Evolutionary conservation across 129 eudicot species (phyloP).

Genomic region (Daucus carota): DH1_v3.0 NC_030382.2:46767001-46767500

Average conservation of each 20-base stretch:
- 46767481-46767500: conserved; percentile 68
- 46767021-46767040: not conserved
- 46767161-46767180: conserved; percentile 67
- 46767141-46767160: conserved; percentile 48
- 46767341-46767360: conserved; percentile 77
- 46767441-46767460: conserved; percentile 62
- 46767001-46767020: not conserved
- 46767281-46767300: conserved; percentile 59
- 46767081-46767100: not conserved
- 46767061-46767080: not conserved
- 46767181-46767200: conserved; percentile 41
- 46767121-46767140: conserved; percentile 34
- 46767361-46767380: conserved; percentile 93
- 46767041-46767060: not conserved
- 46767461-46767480: conserved; percentile 76
- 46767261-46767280: conserved; percentile 50
- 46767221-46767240: conserved; percentile 49
- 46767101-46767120: not conserved
- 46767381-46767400: conserved; percentile 88
- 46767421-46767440: conserved; percentile 59
- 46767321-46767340: conserved; percentile 83
- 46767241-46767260: conserved; percentile 77
- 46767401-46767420: conserved; percentile 65
- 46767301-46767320: conserved; percentile 41
- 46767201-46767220: conserved; percentile 51